Evolutionary conservation across 2,329 filamentous ascomycete species (phyloP).

Genomic region (Didymella exigua): DNA sequence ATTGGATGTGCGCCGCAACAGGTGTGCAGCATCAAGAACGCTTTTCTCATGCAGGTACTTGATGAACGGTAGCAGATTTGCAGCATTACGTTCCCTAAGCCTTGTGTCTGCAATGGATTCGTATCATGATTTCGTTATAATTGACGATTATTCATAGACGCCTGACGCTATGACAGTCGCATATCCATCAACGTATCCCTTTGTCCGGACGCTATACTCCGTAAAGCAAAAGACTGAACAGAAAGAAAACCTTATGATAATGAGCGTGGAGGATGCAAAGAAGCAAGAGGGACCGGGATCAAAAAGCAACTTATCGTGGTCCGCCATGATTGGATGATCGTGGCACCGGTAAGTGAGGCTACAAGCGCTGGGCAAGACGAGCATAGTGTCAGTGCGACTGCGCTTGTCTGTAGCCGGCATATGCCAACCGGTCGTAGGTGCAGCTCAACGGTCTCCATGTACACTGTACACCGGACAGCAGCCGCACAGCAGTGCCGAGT

Average conservation of each 20-base stretch:
- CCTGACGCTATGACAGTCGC: not conserved
- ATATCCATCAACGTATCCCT: not conserved
- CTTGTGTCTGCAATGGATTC: not conserved
- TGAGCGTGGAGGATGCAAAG: not conserved
- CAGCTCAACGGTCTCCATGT: not conserved
- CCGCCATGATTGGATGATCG: not conserved
- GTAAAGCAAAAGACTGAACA: not conserved
- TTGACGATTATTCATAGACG: not conserved
- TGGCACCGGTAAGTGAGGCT: constrained; percentile 4
- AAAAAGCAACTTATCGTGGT: not conserved
- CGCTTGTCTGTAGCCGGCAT: not conserved
- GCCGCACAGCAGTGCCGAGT: not conserved
- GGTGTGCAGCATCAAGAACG: constrained; percentile 31
- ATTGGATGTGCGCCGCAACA: constrained; percentile 27
- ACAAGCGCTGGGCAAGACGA: not conserved
- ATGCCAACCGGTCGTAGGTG: not conserved
- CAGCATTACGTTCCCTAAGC: not conserved
- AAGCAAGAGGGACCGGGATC: not conserved
- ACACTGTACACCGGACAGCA: not conserved
- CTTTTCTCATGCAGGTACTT: constrained; percentile 33
- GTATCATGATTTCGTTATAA: not conserved
- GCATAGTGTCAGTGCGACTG: not conserved
- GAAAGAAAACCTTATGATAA: not conserved
- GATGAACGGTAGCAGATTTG: constrained; percentile 23
- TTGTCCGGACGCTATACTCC: constrained; percentile 2